These are phyloP conservation scores for Talaromyces nanjingensis DNA, from an alignment of 495 filamentous ascomycete species.

Conservation along the genomic window DNA sequence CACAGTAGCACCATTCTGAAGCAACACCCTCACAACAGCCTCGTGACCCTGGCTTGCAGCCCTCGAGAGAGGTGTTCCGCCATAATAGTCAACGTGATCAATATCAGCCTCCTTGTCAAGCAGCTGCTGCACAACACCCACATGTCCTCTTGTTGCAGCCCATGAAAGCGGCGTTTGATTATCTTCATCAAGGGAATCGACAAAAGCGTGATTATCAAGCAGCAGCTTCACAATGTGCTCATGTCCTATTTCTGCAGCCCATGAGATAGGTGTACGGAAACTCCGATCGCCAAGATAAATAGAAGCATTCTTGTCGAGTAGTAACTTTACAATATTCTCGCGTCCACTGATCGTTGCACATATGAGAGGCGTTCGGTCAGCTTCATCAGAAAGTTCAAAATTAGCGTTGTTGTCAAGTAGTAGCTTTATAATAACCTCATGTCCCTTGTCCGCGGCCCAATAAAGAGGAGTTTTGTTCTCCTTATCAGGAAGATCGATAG, in stretches of 20 bases:
- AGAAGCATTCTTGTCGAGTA: slow-evolving; percentile 20
- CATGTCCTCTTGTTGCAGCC: slow-evolving; percentile 21
- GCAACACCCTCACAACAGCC: slow-evolving; percentile 11
- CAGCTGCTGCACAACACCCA: slow-evolving; percentile 17
- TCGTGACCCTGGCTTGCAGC: slow-evolving; percentile 18
- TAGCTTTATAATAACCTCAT: slow-evolving; percentile 11
- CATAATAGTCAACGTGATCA: slow-evolving; percentile 9
- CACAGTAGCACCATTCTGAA: slow-evolving; percentile 12
- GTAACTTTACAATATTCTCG: slow-evolving; percentile 10
- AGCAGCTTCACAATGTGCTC: slow-evolving; percentile 10
- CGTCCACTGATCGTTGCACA: neutral
- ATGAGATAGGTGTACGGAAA: slow-evolving; percentile 17
- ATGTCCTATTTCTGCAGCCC: slow-evolving; percentile 21
- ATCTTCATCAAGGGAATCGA: slow-evolving; percentile 14
- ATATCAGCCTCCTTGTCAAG: slow-evolving; percentile 12
- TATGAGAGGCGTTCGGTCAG: too few species aligned
- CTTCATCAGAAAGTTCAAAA: too few species aligned
- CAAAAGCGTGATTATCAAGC: slow-evolving; percentile 10
- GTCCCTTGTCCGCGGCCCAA: slow-evolving; percentile 10
- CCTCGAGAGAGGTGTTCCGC: slow-evolving; percentile 16
- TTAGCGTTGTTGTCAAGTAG: neutral
- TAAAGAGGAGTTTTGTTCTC: slow-evolving; percentile 15
- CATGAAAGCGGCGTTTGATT: slow-evolving; percentile 17
- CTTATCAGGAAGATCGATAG: neutral
- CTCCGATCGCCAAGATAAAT: slow-evolving; percentile 14